A percentile compares a stretch with the other conserved stretches of the same genome.
These are phyloP conservation scores for Penicillium canariense DNA, from an alignment of 495 filamentous ascomycete species.

Conservation along the genomic window DNA sequence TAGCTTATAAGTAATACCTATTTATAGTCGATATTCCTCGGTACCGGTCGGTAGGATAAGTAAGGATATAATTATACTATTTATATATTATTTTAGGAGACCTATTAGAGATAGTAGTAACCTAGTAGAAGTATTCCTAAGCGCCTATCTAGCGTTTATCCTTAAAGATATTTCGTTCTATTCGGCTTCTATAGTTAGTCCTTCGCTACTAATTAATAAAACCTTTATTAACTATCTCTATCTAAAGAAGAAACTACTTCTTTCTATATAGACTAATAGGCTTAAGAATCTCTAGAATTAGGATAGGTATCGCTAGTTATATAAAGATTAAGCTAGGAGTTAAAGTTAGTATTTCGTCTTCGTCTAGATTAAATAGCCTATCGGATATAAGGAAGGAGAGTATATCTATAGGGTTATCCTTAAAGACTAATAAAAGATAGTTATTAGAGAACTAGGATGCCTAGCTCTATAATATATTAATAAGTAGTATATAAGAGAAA, in stretches of 20 bases:
- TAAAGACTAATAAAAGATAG: slow-evolving; percentile 1
- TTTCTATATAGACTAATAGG: not conserved
- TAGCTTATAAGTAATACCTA: not conserved
- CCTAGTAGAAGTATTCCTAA: slow-evolving; percentile 10
- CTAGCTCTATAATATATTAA: slow-evolving; percentile 6
- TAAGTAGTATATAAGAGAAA: no score
- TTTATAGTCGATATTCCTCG: slow-evolving; percentile 1
- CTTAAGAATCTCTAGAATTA: not conserved
- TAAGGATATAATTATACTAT: not conserved
- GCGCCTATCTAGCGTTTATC: not conserved
- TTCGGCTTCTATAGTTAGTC: slow-evolving; percentile 5
- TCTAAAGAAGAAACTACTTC: slow-evolving; percentile 4
- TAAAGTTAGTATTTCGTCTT: not conserved
- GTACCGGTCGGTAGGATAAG: not conserved
- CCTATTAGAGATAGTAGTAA: slow-evolving; percentile 1
- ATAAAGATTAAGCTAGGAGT: not conserved
- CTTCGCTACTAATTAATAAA: slow-evolving; percentile 9
- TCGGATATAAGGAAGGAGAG: slow-evolving; percentile 1
- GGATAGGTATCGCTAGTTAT: not conserved
- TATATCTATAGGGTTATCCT: slow-evolving; percentile 1
- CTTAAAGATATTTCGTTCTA: slow-evolving; percentile 1
- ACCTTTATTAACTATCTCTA: slow-evolving; percentile 6
- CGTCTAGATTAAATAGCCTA: not conserved
- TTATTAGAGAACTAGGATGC: slow-evolving; percentile 3
- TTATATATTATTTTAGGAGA: slow-evolving; percentile 7